A percentile compares a stretch with the other conserved stretches of the same genome.
Conservation (phyloP, 495 filamentous ascomycete species). For the Daldinia vernicosa region DNA sequence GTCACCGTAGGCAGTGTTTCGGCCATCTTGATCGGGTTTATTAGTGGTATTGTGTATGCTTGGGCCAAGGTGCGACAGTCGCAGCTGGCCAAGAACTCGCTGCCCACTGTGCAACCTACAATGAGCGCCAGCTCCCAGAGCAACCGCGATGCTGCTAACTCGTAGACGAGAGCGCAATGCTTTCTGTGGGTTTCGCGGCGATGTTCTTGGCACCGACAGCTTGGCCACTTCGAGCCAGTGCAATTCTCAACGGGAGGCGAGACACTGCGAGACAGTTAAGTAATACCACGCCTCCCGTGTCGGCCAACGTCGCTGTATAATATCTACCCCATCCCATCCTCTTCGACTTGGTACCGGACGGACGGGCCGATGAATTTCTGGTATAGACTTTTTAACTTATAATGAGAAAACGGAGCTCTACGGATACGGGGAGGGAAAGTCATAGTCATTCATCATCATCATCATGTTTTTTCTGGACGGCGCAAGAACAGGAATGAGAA, state of each 20-base stretch:
- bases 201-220: constrained; percentile 13
- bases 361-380: constrained; percentile 37
- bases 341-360: constrained; percentile 29
- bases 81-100: constrained; percentile 65
- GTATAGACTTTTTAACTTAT: constrained; percentile 49
- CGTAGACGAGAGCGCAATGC: constrained; percentile 40
- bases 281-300: constrained; percentile 4
- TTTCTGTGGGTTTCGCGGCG: constrained; percentile 10
- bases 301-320: constrained; percentile 41
- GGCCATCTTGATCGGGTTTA: constrained; percentile 87
- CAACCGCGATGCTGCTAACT: constrained; percentile 79
- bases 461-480: constrained; percentile 34
- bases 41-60: constrained; percentile 92
- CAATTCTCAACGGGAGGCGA: constrained; percentile 20
- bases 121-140: constrained; percentile 94
- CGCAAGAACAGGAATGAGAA: constrained; percentile 37
- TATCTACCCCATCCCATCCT: constrained; percentile 32
- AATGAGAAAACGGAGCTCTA: constrained; percentile 46
- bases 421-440: constrained; percentile 39
- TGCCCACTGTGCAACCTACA: constrained; percentile 73
- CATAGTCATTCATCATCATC: constrained; percentile 35
- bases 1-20: constrained; percentile 92
- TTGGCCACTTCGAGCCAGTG: constrained; percentile 13
- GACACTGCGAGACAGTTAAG: constrained; percentile 31
- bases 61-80: constrained; percentile 89